Percentiles rank a stretch among this genome's conserved stretches.
phyloP scores from a whole-genome alignment of 2,329 filamentous ascomycete species.

The Aotearoamyces nothofagi region DNA sequence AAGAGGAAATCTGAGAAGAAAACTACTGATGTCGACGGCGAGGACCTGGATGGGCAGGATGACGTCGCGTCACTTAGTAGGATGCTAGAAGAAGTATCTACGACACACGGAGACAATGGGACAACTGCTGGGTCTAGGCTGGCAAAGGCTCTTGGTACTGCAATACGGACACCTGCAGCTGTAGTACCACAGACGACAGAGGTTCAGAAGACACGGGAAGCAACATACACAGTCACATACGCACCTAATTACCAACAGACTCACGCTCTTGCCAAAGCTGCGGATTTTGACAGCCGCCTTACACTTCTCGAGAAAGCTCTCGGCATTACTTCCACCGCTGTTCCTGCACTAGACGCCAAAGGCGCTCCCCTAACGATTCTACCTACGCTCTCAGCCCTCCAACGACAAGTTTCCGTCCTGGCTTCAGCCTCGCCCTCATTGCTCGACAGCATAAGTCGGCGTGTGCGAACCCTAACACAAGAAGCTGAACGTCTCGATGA shows the following conservation, averaged over 20 bases:
- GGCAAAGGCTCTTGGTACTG: slow-evolving; percentile 15
- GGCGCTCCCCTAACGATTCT: slow-evolving; percentile 55
- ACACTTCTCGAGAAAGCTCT: slow-evolving; percentile 65
- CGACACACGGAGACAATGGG: slow-evolving; percentile 7
- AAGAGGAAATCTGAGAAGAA: slow-evolving; percentile 32
- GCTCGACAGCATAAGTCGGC: slow-evolving; percentile 55
- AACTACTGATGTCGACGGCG: slow-evolving; percentile 22
- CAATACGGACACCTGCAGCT: slow-evolving; percentile 12
- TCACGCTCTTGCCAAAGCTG: slow-evolving; percentile 63
- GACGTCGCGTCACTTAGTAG: slow-evolving; percentile 55
- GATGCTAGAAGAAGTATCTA: slow-evolving; percentile 51
- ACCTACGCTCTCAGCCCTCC: slow-evolving; percentile 65
- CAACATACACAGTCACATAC: slow-evolving; percentile 51
- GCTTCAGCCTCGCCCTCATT: slow-evolving; percentile 57
- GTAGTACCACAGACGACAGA: slow-evolving; percentile 11
- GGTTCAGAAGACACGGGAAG: slow-evolving; percentile 11
- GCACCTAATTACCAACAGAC: slow-evolving; percentile 49
- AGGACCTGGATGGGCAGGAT: slow-evolving; percentile 26
- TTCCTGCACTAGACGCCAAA: slow-evolving; percentile 44
- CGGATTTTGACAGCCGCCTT: slow-evolving; percentile 77
- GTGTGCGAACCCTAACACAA: slow-evolving; percentile 52
- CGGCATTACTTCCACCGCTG: slow-evolving; percentile 57
- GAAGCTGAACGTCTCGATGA: slow-evolving; percentile 62
- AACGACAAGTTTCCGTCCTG: slow-evolving; percentile 65
- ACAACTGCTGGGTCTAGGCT: slow-evolving; percentile 12